Evolutionary conservation across 1,139 yeast species (phyloP), one percentile per base, ranked within the genome.

Genomic region (Yamadazyma kanchanaburiensis): DNA sequence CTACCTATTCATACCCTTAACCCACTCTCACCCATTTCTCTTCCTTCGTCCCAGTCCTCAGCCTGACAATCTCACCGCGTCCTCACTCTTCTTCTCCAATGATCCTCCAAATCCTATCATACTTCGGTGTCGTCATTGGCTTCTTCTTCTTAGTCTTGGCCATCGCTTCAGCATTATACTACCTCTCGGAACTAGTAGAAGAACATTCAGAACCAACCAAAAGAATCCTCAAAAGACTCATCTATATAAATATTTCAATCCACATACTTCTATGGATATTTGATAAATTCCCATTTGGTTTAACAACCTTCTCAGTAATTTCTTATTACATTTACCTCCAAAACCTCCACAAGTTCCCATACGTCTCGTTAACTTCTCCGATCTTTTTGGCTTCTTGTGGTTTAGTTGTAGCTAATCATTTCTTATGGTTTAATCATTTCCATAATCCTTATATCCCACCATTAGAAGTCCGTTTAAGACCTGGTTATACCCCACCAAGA

Each of bases 151-250:
- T 87, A 31, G 70, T 67, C 30, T 51, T 68, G 27, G 60, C 74
- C 22, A 64, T 69, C 40, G 95, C 98, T 0, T 85, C 96, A 3
- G 97, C 95, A 2, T 66, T 91, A 23, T 91, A 89, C 62, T 88
- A 87, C 49, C 66, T 91, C 22, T 85, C 96, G 9, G 98, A 91
- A 53, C 64, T 88, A 25, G 95, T 91, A 11, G 99, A 91, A 52
- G 97, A 89, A 50, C 94, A 91, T 53, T 74, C 95, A 0, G 94
- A 83, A 38, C 78, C 89, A 31, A 84, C 98, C 12, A 83, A 77
- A 46, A 60, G 86, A 34, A 67, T 87, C 36, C 64, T 94, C 24
- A 69, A 66, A 31, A 66, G 77, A 38, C 54, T 77, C 32, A 87
- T 88, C 20, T 77, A 77, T 51, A 64, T 61, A 2, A 74, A 86